Conservation (phyloP, 805 yeast species). For the Cephaloascus fragrans region DNA sequence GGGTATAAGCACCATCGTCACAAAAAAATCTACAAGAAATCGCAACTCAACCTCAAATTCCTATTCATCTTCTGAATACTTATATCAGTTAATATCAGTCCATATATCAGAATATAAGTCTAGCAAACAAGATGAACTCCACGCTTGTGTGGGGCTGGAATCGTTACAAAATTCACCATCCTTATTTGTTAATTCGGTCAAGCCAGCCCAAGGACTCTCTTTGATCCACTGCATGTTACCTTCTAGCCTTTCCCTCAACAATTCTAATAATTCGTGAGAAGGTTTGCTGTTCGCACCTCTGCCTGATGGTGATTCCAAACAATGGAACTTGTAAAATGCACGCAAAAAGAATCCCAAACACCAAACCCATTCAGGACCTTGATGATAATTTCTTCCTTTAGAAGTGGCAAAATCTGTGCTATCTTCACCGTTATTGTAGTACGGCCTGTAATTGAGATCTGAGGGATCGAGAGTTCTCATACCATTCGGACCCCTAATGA, state of each 20-base stretch:
- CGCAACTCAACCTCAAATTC: background rate
- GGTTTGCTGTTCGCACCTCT: constrained; percentile 23
- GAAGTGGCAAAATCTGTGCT: constrained; percentile 83
- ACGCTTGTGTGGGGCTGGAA: constrained; percentile 93
- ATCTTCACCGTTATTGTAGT: constrained; percentile 75
- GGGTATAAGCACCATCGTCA: background rate
- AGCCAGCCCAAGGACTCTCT: constrained; percentile 85
- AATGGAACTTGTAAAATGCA: constrained; percentile 54
- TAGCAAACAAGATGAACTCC: constrained; percentile 83
- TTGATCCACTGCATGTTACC: constrained; percentile 63
- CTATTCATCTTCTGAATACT: too few species aligned
- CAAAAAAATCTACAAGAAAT: background rate
- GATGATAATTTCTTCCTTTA: constrained; percentile 94
- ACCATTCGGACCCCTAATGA: constrained; percentile 83
- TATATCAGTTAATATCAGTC: too few species aligned
- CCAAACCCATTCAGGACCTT: constrained; percentile 99
- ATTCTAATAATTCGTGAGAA: constrained; percentile 44
- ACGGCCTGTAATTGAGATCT: constrained; percentile 87
- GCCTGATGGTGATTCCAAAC: constrained; percentile 22
- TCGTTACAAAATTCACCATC: constrained; percentile 76
- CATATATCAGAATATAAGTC: constrained; percentile 69
- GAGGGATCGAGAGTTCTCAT: constrained; percentile 88
- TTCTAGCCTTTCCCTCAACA: constrained; percentile 48
- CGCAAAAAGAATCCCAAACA: constrained; percentile 78
- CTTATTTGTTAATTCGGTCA: constrained; percentile 86